phyloP scores from a whole-genome alignment of 306 rosid species.

The Vigna nakashimae region DNA sequence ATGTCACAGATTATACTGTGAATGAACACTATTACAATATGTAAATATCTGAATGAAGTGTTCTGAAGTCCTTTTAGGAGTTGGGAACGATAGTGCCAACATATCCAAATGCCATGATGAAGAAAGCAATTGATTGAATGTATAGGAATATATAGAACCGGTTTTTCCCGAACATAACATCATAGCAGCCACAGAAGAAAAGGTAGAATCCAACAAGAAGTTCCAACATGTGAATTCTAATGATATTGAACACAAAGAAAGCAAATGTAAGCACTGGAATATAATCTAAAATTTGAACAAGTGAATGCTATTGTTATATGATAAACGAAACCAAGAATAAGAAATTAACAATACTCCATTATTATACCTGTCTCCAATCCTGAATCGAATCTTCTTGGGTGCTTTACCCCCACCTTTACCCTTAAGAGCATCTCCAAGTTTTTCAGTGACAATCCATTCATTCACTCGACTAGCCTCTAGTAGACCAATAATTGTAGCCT shows the following conservation, averaged over 20 bases:
- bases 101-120: slow-evolving; percentile 79
- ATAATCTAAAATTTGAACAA: neutral
- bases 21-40: slow-evolving; percentile 36
- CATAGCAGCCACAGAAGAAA: slow-evolving; percentile 72
- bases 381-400: slow-evolving; percentile 56
- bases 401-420: slow-evolving; percentile 53
- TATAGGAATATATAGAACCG: slow-evolving; percentile 73
- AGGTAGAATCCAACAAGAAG: slow-evolving; percentile 76
- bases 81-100: slow-evolving; percentile 81
- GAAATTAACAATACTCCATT: neutral
- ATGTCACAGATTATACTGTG: slow-evolving; percentile 21
- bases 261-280: slow-evolving; percentile 8
- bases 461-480: slow-evolving; percentile 73
- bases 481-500: slow-evolving; percentile 85
- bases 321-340: slow-evolving; percentile 6
- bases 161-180: slow-evolving; percentile 67
- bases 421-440: slow-evolving; percentile 81
- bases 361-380: slow-evolving; percentile 78
- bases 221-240: slow-evolving; percentile 75
- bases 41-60: slow-evolving; percentile 39
- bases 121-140: slow-evolving; percentile 74
- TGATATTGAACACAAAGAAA: slow-evolving; percentile 38
- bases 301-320: neutral
- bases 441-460: slow-evolving; percentile 93
- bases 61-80: slow-evolving; percentile 48